Percentiles rank a stretch among this genome's conserved stretches.
Conservation (phyloP, 1,284 basidiomycete species). For the Pseudozyma sp. region DNA sequence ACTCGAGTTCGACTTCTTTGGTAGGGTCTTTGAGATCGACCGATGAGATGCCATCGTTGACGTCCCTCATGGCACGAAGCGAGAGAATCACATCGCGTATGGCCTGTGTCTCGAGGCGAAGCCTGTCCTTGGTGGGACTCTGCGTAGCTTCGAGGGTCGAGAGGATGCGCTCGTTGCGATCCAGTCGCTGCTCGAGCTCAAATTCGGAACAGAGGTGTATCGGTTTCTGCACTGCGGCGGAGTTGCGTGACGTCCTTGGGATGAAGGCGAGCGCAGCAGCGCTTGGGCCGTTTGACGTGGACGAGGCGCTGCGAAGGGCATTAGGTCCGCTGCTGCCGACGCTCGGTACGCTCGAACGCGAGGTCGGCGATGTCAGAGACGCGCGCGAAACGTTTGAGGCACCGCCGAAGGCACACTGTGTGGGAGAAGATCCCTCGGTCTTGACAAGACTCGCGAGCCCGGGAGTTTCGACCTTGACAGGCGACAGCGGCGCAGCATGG, state of each 20-base stretch:
- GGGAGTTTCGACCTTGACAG: constrained; percentile 19
- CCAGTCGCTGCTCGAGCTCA: constrained; percentile 51
- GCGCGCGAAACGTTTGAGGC: constrained; percentile 1
- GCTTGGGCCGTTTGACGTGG: constrained; percentile 8
- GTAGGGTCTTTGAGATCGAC: constrained; percentile 35
- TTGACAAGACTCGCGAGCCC: constrained; percentile 23
- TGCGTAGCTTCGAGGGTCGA: constrained; percentile 24
- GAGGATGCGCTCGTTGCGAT: constrained; percentile 47
- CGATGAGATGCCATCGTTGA: constrained; percentile 33
- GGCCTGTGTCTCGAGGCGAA: constrained; percentile 30
- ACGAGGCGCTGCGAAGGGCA: constrained; percentile 5
- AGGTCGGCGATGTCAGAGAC: constrained; percentile 6
- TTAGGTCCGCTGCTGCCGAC: constrained; percentile 5
- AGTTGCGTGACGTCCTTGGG: constrained; percentile 35
- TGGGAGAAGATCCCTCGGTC: constrained; percentile 11
- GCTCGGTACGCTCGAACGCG: constrained; percentile 4
- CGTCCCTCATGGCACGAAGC: constrained; percentile 33
- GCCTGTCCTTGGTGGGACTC: constrained; percentile 28
- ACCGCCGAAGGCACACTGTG: constrained; percentile 3
- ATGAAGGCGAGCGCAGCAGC: constrained; percentile 49
- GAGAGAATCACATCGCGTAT: constrained; percentile 41
- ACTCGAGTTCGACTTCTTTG: constrained; percentile 39
- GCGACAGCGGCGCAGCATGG: constrained; percentile 23
- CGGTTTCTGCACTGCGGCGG: constrained; percentile 39
- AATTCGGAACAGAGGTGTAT: constrained; percentile 46